Evolutionary conservation across 129 eudicot genomes (phyloP).

Genomic region (Centrapalus pauciflorus): DNA sequence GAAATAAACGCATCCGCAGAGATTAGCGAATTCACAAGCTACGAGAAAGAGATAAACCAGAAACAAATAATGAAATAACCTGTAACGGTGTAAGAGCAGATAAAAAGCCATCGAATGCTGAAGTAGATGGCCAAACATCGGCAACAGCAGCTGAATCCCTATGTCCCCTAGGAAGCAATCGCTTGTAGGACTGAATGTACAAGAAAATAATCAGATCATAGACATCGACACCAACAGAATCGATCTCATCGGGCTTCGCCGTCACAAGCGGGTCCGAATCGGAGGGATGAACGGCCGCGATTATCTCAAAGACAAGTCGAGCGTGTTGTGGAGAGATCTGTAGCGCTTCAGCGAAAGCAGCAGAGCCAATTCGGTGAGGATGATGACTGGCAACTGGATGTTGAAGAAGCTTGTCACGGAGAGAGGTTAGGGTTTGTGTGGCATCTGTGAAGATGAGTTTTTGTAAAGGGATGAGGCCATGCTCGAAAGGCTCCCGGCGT

Average conservation of each 20-base stretch:
- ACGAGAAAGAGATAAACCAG: not conserved
- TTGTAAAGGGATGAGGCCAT: conserved; percentile 33
- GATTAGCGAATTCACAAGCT: not conserved
- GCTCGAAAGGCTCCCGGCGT: conserved; percentile 35
- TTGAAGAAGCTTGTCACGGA: conserved; percentile 56
- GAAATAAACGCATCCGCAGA: not conserved
- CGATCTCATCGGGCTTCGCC: conserved; percentile 49
- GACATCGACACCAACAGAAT: conserved; percentile 63
- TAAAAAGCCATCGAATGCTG: conserved; percentile 85
- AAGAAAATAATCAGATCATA: conserved; percentile 75
- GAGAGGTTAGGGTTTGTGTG: conserved; percentile 35
- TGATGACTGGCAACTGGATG: conserved; percentile 8
- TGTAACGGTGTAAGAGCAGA: conserved; percentile 92
- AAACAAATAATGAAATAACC: conserved; percentile 28
- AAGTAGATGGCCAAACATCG: conserved; percentile 94
- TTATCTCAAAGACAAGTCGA: conserved; percentile 61
- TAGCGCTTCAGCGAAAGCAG: conserved; percentile 33
- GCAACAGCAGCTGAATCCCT: conserved; percentile 83
- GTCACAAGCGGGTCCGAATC: conserved; percentile 60
- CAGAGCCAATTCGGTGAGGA: conserved; percentile 35
- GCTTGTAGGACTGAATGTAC: conserved; percentile 75
- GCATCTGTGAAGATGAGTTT: conserved; percentile 38
- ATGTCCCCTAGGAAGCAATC: conserved; percentile 73
- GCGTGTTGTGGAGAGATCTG: conserved; percentile 67
- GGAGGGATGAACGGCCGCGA: conserved; percentile 51